phyloP scores from a whole-genome alignment of 768 basidiomycete genomes.

The Tricholoma bakamatsutake region DNA sequence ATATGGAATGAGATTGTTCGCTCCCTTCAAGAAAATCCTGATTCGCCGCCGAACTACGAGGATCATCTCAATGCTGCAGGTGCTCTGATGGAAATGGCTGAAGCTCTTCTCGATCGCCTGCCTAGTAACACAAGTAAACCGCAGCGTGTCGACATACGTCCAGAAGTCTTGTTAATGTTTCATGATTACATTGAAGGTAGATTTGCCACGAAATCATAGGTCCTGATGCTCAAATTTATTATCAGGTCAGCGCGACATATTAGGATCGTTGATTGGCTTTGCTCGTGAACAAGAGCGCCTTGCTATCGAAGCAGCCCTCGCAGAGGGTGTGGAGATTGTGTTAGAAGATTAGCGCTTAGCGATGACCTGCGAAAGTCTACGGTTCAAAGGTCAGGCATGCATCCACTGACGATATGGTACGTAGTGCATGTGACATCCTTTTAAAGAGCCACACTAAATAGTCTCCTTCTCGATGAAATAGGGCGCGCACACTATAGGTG shows the following conservation, averaged over 20 bases:
- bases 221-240: neutral
- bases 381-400: neutral
- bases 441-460: too few relatives aligned
- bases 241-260: slow-evolving; percentile 55
- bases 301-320: slow-evolving; percentile 43
- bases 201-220: slow-evolving; percentile 6
- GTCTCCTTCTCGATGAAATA: too few relatives aligned
- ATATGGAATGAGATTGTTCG: slow-evolving; percentile 54
- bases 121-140: slow-evolving; percentile 26
- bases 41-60: slow-evolving; percentile 37
- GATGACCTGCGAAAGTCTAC: neutral
- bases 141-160: slow-evolving; percentile 30
- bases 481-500: too few relatives aligned
- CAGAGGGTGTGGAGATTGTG: slow-evolving; percentile 49
- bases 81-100: slow-evolving; percentile 62
- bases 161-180: slow-evolving; percentile 61
- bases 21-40: slow-evolving; percentile 22
- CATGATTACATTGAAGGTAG: slow-evolving; percentile 61
- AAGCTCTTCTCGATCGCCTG: slow-evolving; percentile 42
- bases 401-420: too few relatives aligned
- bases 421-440: too few relatives aligned
- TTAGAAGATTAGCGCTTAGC: slow-evolving; percentile 30
- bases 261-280: slow-evolving; percentile 47
- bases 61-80: slow-evolving; percentile 65
- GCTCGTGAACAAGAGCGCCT: slow-evolving; percentile 39